Conservation (phyloP, 1,139 yeast genomes). For the Debaryomyces coudertii region DNA sequence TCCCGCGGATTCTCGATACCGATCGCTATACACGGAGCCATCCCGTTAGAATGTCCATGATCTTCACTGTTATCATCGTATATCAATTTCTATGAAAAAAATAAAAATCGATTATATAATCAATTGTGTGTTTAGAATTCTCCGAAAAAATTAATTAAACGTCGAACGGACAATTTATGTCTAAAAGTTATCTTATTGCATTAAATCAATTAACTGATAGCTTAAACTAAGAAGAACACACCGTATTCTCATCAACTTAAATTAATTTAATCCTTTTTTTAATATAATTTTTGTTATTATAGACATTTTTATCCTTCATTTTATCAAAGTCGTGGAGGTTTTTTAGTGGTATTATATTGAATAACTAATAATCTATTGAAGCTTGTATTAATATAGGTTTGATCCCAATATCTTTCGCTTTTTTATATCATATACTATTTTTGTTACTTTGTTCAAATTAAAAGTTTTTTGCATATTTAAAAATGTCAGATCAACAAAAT, state of each 20-base stretch:
- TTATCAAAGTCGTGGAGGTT: constrained; percentile 3
- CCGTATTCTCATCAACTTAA: not conserved
- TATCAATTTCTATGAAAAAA: not conserved
- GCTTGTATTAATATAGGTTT: constrained; percentile 2
- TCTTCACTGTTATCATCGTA: not conserved
- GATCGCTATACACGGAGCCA: constrained; percentile 10
- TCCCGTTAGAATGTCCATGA: not conserved
- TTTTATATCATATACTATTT: not conserved
- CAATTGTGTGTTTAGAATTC: not conserved
- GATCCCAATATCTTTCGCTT: not conserved
- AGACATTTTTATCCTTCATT: constrained; percentile 12
- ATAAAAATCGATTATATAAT: not conserved
- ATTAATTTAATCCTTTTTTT: constrained; percentile 8
- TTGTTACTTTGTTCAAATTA: not conserved
- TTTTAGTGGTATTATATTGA: constrained; percentile 9
- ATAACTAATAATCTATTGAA: constrained; percentile 2
- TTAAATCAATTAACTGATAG: constrained; percentile 7
- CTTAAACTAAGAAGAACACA: constrained; percentile 1
- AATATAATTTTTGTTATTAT: constrained; percentile 11
- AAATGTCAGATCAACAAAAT: constrained; percentile 15
- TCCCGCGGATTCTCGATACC: constrained; percentile 18
- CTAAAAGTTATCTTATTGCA: not conserved
- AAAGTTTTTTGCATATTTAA: constrained; percentile 7
- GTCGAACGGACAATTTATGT: not conserved
- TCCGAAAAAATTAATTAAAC: constrained; percentile 5